Evolutionary conservation across 1,284 basidiomycete genomes (phyloP), one percentile per base, ranked within the genome.

Genomic region (Moesziomyces antarcticus): DNA sequence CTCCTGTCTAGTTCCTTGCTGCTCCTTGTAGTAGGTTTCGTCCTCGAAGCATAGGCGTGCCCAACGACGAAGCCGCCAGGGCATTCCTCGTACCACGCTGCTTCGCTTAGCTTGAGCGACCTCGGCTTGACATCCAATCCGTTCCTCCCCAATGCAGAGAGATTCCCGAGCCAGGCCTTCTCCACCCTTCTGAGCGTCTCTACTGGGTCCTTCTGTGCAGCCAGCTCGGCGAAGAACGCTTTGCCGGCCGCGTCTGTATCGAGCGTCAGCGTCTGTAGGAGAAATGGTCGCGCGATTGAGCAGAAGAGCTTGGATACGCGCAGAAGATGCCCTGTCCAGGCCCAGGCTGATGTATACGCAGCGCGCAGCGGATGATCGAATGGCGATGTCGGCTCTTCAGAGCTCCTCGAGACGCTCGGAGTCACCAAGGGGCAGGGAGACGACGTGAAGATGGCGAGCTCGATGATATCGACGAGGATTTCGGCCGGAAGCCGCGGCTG

Each of bases 51-150:
- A 52, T 71, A 75, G 14, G 67, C 59, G 51, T 75, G 72, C 0
- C 67, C 72, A 1, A 75, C 58, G 6, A 75, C 47, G 22, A 71
- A 75, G 8, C 72, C 72, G 10, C 72, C 63, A 10, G 58, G 51
- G 44, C 63, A 51, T 51, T 71, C 64, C 14, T 70, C 59, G 41
- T 64, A 75, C 72, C 72, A 75, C 3, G 46, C 72, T 1, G 60
- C 67, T 37, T 75, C 67, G 2, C 50, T 13, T 20, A 75, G 30
- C n/a, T 42, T 44, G 40, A 56, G 20, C 22, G 27, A 25, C 0
- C 67, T 20, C 18, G 67, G 72, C 16, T 71, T 54, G 0, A 71
- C 9, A 2, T 24, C 42, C 3, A 54, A 4, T 3, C 55, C 51
- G 0, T 27, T 18, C 22, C 58, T 46, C 5, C 22, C 27, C 5